phyloP scores from a whole-genome alignment of 2,329 filamentous ascomycete genomes.

The Trichoderma gracile region DNA sequence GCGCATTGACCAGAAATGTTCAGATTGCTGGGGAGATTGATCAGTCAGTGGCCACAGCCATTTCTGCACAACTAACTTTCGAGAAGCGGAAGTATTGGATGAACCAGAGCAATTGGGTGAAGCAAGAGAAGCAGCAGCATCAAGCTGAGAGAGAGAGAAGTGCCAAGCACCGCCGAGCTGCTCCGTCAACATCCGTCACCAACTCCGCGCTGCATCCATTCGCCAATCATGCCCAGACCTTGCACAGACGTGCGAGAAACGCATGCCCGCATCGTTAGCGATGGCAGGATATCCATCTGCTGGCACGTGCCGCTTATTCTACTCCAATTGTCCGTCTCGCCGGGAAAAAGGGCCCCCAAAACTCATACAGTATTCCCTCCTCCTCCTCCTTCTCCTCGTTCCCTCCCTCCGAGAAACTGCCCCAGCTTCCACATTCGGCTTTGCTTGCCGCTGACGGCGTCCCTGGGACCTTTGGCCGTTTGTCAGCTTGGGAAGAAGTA shows the following conservation, averaged over 20 bases:
- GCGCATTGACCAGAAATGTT: no score
- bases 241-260: neutral
- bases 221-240: neutral
- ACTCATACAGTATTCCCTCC: no score
- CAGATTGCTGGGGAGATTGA: no score
- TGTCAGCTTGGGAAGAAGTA: neutral
- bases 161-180: neutral
- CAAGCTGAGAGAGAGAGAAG: neutral
- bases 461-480: neutral
- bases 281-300: neutral
- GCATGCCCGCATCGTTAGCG: slow-evolving; percentile 15
- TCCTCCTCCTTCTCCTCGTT: no score
- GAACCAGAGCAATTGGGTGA: no score
- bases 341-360: neutral
- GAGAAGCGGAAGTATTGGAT: no score
- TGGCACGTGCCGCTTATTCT: slow-evolving; percentile 11
- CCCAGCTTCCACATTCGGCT: slow-evolving; percentile 21
- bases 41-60: no score
- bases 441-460: slow-evolving; percentile 17
- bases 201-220: neutral
- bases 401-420: neutral
- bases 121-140: no score
- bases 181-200: neutral
- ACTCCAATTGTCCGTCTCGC: neutral
- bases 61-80: no score